A percentile compares a stretch with the other conserved stretches of the same genome.
Conservation (phyloP, 805 yeast genomes). For the Lipomyces kockii region DNA sequence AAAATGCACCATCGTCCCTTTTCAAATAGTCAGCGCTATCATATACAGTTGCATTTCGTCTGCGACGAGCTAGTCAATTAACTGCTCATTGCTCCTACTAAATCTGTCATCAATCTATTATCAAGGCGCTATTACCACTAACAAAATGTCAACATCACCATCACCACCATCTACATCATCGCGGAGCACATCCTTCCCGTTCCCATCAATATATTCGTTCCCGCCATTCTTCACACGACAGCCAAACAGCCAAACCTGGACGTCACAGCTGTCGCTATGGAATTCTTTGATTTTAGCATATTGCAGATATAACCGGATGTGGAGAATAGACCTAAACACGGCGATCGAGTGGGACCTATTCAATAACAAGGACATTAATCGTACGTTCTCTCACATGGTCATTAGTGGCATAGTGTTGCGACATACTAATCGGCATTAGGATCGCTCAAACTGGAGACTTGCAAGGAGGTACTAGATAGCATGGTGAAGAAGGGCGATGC, state of each 20-base stretch:
- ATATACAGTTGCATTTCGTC: too few relatives aligned
- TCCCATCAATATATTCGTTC: conserved; percentile 67
- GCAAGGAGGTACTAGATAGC: conserved; percentile 58
- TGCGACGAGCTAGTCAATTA: background rate
- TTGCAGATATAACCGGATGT: conserved; percentile 60
- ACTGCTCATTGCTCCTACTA: background rate
- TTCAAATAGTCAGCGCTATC: too few relatives aligned
- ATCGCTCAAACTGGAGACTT: conserved; percentile 58
- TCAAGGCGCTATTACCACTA: background rate
- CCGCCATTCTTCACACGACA: conserved; percentile 94
- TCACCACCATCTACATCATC: conserved; percentile 4
- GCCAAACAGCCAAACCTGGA: conserved; percentile 77
- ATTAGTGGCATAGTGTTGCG: conserved; percentile 45
- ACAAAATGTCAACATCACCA: background rate
- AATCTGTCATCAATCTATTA: background rate
- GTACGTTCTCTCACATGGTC: conserved; percentile 28
- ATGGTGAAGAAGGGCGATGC: conserved; percentile 64
- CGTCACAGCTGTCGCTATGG: conserved; percentile 84
- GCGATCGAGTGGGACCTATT: conserved; percentile 42
- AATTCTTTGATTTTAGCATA: conserved; percentile 62
- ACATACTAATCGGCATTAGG: conserved; percentile 49
- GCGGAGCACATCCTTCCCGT: conserved; percentile 32
- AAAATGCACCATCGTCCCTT: too few relatives aligned
- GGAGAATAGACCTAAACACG: conserved; percentile 53
- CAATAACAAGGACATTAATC: conserved; percentile 44